Evolutionary conservation across 169 alveolate species (phyloP).

Genomic region (Plasmodium yoelii): DNA sequence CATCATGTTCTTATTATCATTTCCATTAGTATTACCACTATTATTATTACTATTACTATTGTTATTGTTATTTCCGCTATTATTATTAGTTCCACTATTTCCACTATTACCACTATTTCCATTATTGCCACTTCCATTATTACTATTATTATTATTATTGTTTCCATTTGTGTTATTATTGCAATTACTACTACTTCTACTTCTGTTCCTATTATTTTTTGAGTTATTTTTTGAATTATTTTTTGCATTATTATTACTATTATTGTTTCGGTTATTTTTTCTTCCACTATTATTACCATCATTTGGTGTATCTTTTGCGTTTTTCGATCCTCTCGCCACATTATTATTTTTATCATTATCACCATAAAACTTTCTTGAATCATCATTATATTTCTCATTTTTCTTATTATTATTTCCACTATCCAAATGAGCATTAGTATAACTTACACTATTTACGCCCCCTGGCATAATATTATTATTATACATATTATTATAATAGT

Average conservation of each 20-base stretch:
- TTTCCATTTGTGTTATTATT: background rate
- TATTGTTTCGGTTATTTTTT: constrained; percentile 12
- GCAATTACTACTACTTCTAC: background rate
- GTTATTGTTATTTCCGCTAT: background rate
- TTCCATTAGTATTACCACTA: background rate
- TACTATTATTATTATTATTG: background rate
- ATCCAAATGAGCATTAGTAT: background rate
- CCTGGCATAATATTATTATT: constrained; percentile 2
- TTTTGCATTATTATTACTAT: constrained; percentile 2
- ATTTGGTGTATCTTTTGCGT: background rate
- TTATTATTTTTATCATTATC: constrained; percentile 35
- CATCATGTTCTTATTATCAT: constrained; percentile 3
- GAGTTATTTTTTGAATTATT: constrained; percentile 6
- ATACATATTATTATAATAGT: constrained; percentile 20
- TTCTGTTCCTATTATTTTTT: constrained; percentile 2
- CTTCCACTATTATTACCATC: constrained; percentile 2
- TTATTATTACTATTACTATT: background rate
- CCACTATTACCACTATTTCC: background rate
- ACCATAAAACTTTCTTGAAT: constrained; percentile 11
- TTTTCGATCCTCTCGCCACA: background rate
- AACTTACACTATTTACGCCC: background rate
- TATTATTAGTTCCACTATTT: background rate
- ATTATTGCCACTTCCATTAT: background rate
- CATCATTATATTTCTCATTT: constrained; percentile 26
- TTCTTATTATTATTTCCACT: background rate